Evolutionary conservation across 805 yeast genomes (phyloP).

Genomic region (Schizosaccharomyces osmophilus): DNA sequence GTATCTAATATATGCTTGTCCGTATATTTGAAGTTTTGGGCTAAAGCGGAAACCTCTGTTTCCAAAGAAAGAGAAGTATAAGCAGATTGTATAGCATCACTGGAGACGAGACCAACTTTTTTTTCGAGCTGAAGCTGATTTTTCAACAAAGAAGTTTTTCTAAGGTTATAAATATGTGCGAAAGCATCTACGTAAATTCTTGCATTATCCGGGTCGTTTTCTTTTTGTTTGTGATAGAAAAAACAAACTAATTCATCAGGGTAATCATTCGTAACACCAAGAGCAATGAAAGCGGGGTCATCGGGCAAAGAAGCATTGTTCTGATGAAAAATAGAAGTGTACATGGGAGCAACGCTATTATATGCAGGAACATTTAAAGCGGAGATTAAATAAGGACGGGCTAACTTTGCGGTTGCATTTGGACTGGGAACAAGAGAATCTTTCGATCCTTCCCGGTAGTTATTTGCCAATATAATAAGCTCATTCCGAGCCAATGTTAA

Average conservation of each 20-base stretch:
- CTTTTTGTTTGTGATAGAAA: background rate
- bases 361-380: background rate
- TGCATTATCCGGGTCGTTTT: background rate
- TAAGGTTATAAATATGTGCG: background rate
- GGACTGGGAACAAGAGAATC: background rate
- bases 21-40: conserved; percentile 2
- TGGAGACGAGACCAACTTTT: conserved; percentile 5
- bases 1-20: conserved; percentile 8
- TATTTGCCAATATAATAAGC: background rate
- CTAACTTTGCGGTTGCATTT: background rate
- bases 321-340: background rate
- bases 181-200: conserved; percentile 1
- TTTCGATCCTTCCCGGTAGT: background rate
- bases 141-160: background rate
- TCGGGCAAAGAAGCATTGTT: background rate
- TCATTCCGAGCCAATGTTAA: background rate
- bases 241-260: background rate
- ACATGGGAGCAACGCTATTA: background rate
- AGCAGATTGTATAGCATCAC: conserved; percentile 7
- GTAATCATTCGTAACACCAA: background rate
- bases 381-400: background rate
- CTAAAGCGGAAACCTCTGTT: conserved; percentile 9
- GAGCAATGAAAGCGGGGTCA: background rate
- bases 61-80: conserved; percentile 10
- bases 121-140: background rate